Evolutionary conservation across 306 rosid species (phyloP).

Genomic region (Carpinus fangiana): DNA sequence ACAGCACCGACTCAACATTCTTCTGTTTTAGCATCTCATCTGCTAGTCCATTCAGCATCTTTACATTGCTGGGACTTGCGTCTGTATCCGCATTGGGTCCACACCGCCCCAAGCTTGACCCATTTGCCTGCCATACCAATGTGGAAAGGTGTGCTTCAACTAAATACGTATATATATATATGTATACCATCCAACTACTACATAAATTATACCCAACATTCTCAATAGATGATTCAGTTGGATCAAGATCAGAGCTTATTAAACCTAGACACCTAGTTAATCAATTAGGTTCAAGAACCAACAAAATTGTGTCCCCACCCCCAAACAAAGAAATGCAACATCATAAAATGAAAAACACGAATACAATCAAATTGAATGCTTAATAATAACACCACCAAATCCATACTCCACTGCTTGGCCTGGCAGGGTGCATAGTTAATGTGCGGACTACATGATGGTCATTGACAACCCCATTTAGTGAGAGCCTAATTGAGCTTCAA

Average conservation of each 20-base stretch:
- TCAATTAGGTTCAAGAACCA: neutral
- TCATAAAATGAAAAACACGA: too few species aligned
- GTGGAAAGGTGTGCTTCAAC: constrained; percentile 13
- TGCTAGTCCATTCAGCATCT: constrained; percentile 70
- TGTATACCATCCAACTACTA: constrained; percentile 1
- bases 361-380: neutral
- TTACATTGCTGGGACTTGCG: constrained; percentile 71
- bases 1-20: constrained; percentile 90
- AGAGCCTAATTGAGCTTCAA: neutral
- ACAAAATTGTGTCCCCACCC: neutral
- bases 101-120: constrained; percentile 79
- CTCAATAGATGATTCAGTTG: neutral
- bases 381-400: neutral
- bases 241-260: neutral
- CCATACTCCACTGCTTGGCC: neutral
- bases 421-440: neutral
- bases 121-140: constrained; percentile 68
- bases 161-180: neutral
- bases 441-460: neutral
- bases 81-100: constrained; percentile 79
- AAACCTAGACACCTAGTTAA: neutral
- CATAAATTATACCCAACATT: neutral
- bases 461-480: neutral
- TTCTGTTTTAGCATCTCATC: constrained; percentile 95
- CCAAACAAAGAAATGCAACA: neutral